A percentile compares a stretch with the other conserved stretches of the same genome.
These are phyloP conservation scores for Carallia pectinifolia DNA, from an alignment of 345 rosid species.

Conservation along the genomic window DNA sequence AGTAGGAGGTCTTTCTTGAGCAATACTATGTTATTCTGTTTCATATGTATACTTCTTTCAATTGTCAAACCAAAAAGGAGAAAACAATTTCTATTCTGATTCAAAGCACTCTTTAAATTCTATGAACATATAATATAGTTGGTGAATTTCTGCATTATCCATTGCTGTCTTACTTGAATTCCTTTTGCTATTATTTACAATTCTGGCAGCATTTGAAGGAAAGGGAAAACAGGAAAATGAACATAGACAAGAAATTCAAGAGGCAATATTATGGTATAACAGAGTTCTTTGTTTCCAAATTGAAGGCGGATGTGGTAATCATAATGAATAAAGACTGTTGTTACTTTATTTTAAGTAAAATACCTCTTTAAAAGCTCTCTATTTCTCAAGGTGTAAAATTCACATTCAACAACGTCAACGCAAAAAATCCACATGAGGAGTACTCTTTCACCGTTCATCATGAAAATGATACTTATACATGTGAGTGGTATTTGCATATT, in stretches of 20 bases:
- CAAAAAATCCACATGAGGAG: slow-evolving; percentile 43
- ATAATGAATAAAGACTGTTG: neutral
- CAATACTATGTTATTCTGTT: too few relatives aligned
- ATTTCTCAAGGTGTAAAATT: slow-evolving; percentile 73
- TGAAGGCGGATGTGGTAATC: slow-evolving; percentile 83
- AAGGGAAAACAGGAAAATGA: slow-evolving; percentile 40
- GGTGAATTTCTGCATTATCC: slow-evolving; percentile 3
- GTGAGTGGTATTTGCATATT: slow-evolving; percentile 39
- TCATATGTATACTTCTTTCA: too few relatives aligned
- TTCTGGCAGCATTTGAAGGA: slow-evolving; percentile 42
- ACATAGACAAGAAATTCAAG: slow-evolving; percentile 47
- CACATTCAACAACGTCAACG: slow-evolving; percentile 56
- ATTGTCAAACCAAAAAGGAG: too few relatives aligned
- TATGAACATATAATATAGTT: slow-evolving; percentile 1
- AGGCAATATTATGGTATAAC: slow-evolving; percentile 84
- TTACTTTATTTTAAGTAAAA: neutral
- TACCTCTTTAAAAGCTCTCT: slow-evolving; percentile 14
- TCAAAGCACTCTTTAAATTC: too few relatives aligned
- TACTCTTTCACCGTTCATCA: slow-evolving; percentile 65
- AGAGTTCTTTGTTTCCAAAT: slow-evolving; percentile 68
- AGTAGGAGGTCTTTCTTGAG: too few relatives aligned
- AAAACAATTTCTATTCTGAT: too few relatives aligned
- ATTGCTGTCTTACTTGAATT: slow-evolving; percentile 6
- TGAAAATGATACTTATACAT: slow-evolving; percentile 58
- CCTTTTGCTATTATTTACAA: slow-evolving; percentile 22